Evolutionary conservation across 176 grass and related monocot species (phyloP).

Genomic region (Eragrostis curvula): DNA sequence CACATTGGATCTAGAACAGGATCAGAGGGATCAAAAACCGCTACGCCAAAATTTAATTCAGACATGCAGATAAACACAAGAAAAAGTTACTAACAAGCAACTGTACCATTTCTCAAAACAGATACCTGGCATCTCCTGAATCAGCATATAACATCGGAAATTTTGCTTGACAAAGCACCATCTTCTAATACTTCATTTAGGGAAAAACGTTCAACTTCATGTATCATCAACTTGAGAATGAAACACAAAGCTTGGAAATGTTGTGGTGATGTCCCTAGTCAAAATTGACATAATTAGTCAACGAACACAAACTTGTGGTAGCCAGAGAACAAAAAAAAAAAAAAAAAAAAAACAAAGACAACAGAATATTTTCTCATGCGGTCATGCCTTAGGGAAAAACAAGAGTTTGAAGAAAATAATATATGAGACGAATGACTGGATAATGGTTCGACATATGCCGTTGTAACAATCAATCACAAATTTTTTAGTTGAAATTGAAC

Average conservation of each 20-base stretch:
- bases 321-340: not conserved
- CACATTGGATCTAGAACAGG: too few relatives aligned
- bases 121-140: not conserved
- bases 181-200: slow-evolving; percentile 19
- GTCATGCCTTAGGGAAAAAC: not conserved
- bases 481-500: not conserved
- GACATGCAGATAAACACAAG: slow-evolving; percentile 12
- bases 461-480: not conserved
- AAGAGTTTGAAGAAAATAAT: not conserved
- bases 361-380: not conserved
- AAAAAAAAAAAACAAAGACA: not conserved
- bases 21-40: too few relatives aligned
- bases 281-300: slow-evolving; percentile 23
- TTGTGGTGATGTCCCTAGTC: slow-evolving; percentile 65
- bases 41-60: not conserved
- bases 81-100: slow-evolving; percentile 33
- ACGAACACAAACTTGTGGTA: not conserved
- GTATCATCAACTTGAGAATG: slow-evolving; percentile 72
- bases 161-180: slow-evolving; percentile 41
- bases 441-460: not conserved
- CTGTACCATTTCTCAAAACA: not conserved
- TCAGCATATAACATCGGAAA: not conserved
- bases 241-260: slow-evolving; percentile 76
- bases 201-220: not conserved
- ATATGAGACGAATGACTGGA: not conserved